These are phyloP conservation scores for Suhomyces kilbournensis DNA, from an alignment of 805 yeast genomes.

Conservation along the genomic window DNA sequence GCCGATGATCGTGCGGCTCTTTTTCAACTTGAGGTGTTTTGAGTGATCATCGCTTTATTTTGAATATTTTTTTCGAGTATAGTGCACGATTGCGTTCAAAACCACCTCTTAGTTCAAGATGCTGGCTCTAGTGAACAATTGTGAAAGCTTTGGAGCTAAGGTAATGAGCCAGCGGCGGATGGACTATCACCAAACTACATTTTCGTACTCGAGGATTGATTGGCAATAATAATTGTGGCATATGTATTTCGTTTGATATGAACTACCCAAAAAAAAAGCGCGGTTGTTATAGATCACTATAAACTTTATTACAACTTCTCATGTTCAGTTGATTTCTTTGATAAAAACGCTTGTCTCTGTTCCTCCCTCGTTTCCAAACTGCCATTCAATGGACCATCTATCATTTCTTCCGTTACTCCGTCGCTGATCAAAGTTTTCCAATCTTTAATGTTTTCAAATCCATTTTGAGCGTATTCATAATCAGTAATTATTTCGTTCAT, in stretches of 20 bases:
- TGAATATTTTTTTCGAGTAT: background rate
- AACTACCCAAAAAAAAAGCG: background rate
- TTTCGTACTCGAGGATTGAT: background rate
- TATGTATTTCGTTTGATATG: background rate
- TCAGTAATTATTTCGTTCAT: constrained; percentile 69
- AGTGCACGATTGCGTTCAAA: background rate
- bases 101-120: background rate
- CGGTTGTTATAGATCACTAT: background rate
- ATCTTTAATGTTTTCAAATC: constrained; percentile 62
- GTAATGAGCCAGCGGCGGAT: background rate
- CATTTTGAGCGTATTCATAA: constrained; percentile 65
- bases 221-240: background rate
- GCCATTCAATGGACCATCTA: constrained; percentile 37
- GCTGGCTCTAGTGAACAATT: background rate
- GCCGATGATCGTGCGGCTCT: background rate
- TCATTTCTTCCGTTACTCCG: constrained; percentile 43
- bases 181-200: background rate
- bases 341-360: constrained; percentile 9
- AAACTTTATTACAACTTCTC: background rate
- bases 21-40: too few species aligned
- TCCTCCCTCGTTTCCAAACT: constrained; percentile 29
- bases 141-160: background rate
- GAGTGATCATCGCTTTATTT: too few species aligned
- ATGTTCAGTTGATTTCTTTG: background rate
- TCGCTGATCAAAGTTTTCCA: constrained; percentile 53